Conservation (phyloP, 148 eudicot species). For the Pouteria glomerata region DNA sequence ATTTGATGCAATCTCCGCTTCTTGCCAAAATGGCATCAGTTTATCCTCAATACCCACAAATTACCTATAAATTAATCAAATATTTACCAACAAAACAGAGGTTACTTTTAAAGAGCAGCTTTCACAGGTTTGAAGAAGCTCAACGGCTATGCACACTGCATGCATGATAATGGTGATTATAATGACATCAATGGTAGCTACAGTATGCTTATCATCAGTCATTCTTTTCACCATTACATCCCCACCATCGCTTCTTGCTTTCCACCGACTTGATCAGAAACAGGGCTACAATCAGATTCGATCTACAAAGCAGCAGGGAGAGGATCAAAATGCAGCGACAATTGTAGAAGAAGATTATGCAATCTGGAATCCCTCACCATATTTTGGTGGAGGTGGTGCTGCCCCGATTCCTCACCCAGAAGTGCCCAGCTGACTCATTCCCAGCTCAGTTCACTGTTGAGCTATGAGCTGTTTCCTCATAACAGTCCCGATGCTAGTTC, state of each 20-base stretch:
- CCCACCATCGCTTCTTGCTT: no score
- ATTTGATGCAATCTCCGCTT: neutral
- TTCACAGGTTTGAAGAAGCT: no score
- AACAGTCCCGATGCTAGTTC: neutral
- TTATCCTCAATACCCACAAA: neutral
- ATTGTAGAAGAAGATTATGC: conserved; percentile 35
- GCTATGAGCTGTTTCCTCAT: neutral
- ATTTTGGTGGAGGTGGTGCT: conserved; percentile 15
- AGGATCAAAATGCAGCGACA: neutral
- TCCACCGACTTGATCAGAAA: neutral
- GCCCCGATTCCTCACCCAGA: conserved; percentile 27
- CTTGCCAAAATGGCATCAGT: neutral
- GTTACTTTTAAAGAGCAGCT: no score
- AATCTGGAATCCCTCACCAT: conserved; percentile 36
- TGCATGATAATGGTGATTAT: conserved; percentile 9
- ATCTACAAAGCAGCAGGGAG: neutral
- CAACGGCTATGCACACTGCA: conserved; percentile 16
- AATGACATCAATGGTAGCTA: conserved; percentile 1
- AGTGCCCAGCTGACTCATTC: neutral
- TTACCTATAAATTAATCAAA: neutral
- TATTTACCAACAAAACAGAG: neutral
- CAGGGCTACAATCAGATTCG: neutral
- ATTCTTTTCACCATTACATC: neutral
- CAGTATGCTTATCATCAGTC: neutral
- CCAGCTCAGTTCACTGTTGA: neutral